Percentiles rank a stretch among this genome's conserved stretches.
These are phyloP conservation scores for Rhizopus arrhizus DNA, from an alignment of 371 early-diverging fungal species.

Conservation along the genomic window DNA sequence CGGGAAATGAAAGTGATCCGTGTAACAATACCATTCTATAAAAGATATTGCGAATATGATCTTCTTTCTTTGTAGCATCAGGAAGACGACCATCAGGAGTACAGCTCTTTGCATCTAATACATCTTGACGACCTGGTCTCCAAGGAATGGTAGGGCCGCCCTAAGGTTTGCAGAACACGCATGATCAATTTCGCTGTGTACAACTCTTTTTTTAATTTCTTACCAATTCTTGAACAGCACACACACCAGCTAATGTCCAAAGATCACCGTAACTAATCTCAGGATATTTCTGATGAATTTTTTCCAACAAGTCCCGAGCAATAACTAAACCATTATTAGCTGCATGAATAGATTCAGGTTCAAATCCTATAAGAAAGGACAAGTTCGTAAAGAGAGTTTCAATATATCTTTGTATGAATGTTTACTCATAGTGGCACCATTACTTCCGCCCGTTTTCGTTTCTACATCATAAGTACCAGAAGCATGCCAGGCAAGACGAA, in stretches of 20 bases:
- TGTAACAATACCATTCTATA: constrained; percentile 75
- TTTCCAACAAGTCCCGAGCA: constrained; percentile 82
- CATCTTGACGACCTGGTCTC: constrained; percentile 86
- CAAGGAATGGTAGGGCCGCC: constrained; percentile 88
- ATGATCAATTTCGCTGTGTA: background rate
- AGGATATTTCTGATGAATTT: constrained; percentile 83
- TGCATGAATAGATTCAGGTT: constrained; percentile 73
- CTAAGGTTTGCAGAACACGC: constrained; percentile 16
- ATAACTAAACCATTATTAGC: constrained; percentile 87
- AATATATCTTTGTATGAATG: constrained; percentile 12
- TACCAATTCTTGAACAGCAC: constrained; percentile 86
- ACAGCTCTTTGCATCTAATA: constrained; percentile 41
- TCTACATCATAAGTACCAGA: constrained; percentile 88
- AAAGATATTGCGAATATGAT: constrained; percentile 82
- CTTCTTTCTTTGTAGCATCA: constrained; percentile 77
- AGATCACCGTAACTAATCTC: constrained; percentile 89
- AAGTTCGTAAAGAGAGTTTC: background rate
- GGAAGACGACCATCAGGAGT: constrained; percentile 94
- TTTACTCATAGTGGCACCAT: constrained; percentile 88
- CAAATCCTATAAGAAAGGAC: constrained; percentile 47
- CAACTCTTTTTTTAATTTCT: constrained; percentile 6
- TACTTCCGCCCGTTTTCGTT: constrained; percentile 85
- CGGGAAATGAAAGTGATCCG: background rate
- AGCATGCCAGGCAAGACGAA: constrained; percentile 94
- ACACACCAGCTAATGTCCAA: constrained; percentile 92